phyloP scores from a whole-genome alignment of 306 rosid genomes.

The Inga oerstediana region DNA sequence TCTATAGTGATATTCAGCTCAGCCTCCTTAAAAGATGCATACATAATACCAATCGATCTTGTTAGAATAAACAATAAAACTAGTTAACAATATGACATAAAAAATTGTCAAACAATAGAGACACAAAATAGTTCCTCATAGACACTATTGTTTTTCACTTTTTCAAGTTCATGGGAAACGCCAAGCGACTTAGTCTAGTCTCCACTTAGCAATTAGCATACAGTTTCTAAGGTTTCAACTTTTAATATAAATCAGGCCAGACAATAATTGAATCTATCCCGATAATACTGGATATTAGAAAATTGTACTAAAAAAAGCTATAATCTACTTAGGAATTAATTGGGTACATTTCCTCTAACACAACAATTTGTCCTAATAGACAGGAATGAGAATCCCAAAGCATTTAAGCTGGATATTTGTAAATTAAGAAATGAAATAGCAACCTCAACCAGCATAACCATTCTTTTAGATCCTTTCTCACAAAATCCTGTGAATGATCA shows the following conservation, averaged over 20 bases:
- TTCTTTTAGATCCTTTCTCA: constrained; percentile 89
- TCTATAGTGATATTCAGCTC: neutral
- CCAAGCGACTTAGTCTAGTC: no score
- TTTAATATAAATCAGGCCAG: neutral
- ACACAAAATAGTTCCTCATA: no score
- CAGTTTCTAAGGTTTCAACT: no score
- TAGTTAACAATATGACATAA: no score
- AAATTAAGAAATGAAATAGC: constrained; percentile 28
- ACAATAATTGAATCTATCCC: neutral
- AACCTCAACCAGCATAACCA: constrained; percentile 95
- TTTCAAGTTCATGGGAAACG: no score
- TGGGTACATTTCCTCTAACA: constrained; percentile 11
- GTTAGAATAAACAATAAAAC: neutral
- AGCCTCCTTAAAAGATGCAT: neutral
- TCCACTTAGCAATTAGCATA: no score
- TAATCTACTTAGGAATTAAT: neutral
- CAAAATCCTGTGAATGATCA: constrained; percentile 99
- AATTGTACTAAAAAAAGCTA: neutral
- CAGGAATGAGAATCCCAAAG: neutral
- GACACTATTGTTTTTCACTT: no score
- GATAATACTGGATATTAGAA: neutral
- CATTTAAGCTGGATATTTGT: neutral
- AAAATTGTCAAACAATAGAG: no score
- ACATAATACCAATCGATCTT: neutral
- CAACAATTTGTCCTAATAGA: constrained; percentile 5